Evolutionary conservation across 306 rosid species (phyloP).

Genomic region (Rosa multiflora): DNA sequence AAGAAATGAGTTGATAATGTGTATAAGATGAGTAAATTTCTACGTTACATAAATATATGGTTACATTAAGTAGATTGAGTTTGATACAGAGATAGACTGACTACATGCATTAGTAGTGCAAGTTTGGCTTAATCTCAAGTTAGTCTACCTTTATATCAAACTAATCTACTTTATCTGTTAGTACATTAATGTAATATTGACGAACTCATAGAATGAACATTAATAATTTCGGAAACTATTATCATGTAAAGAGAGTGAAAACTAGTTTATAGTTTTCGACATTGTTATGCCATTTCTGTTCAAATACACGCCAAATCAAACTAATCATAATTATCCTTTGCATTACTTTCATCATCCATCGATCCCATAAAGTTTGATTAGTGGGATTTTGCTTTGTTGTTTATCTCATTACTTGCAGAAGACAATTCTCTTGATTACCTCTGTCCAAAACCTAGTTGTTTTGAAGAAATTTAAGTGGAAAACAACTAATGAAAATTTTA

Average conservation of each 20-base stretch:
- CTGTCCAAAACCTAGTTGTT: not conserved
- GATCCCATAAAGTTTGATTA: not conserved
- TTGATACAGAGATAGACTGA: no score
- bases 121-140: no score
- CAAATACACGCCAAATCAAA: conserved; percentile 35
- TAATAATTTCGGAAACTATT: no score
- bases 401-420: not conserved
- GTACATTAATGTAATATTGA: no score
- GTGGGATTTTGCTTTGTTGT: not conserved
- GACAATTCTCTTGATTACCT: not conserved
- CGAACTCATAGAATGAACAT: no score
- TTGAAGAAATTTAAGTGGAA: conserved; percentile 2
- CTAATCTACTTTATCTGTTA: no score
- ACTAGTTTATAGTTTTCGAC: not conserved
- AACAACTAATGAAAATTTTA: conserved; percentile 4
- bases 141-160: no score
- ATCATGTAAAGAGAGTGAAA: not conserved
- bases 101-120: no score
- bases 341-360: conserved; percentile 14
- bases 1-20: no score
- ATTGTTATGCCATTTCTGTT: conserved; percentile 28
- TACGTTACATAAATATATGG: no score
- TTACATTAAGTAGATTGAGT: no score
- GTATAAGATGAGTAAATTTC: no score
- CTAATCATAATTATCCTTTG: conserved; percentile 1